Evolutionary conservation across 306 rosid genomes (phyloP).

Genomic region (Castanopsis chinensis): DNA sequence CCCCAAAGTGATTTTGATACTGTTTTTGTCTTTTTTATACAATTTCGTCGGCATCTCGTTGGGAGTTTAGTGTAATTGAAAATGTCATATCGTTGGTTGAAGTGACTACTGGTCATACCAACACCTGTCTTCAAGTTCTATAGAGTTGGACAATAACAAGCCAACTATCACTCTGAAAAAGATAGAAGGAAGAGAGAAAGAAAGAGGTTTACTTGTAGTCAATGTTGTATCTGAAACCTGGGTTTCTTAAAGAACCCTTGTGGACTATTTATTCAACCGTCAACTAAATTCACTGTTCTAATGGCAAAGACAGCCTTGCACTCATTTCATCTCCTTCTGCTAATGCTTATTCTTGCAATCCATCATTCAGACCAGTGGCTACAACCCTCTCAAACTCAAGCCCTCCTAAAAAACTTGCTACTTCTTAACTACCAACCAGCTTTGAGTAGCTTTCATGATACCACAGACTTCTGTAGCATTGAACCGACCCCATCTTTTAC

Average conservation of each 20-base stretch:
- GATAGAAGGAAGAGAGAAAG: neutral
- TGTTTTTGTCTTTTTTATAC: no score
- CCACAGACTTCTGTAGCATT: constrained; percentile 54
- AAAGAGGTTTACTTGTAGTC: constrained; percentile 13
- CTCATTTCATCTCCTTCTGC: constrained; percentile 33
- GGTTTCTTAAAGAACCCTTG: neutral
- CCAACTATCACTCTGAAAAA: neutral
- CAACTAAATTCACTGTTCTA: neutral
- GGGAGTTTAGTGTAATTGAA: neutral
- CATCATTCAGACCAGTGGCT: constrained; percentile 44
- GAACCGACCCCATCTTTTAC: constrained; percentile 69
- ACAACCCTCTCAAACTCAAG: constrained; percentile 44
- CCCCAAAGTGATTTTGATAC: no score
- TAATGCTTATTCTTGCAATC: constrained; percentile 41
- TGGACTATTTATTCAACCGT: neutral
- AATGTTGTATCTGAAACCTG: constrained; percentile 23
- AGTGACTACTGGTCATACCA: neutral
- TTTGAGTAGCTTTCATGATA: constrained; percentile 31
- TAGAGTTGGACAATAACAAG: neutral
- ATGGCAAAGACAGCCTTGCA: constrained; percentile 41
- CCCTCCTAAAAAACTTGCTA: constrained; percentile 55
- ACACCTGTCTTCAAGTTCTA: neutral
- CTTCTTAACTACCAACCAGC: constrained; percentile 68
- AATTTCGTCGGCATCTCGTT: neutral
- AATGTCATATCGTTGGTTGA: neutral